A percentile compares a stretch with the other conserved stretches of the same genome.
phyloP scores from a whole-genome alignment of 1,284 basidiomycete genomes.

The Rhodotorula glutinis region DNA sequence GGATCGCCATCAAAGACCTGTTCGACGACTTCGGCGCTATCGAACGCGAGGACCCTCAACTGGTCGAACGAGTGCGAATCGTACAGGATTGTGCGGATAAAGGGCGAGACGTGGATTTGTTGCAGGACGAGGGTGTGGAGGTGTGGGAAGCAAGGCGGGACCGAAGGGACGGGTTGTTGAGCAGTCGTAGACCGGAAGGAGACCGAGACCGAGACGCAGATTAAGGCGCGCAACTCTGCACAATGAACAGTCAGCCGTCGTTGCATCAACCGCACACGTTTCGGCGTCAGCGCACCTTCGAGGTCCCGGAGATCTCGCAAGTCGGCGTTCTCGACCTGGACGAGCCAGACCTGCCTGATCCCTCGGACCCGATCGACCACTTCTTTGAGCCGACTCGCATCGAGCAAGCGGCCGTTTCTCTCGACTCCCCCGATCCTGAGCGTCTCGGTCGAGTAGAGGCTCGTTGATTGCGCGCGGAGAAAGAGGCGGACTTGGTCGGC shows the following conservation, averaged over 20 bases:
- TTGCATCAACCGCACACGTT: no score
- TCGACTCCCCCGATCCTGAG: neutral
- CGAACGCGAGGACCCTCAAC: constrained; percentile 1
- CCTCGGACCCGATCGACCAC: neutral
- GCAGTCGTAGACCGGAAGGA: neutral
- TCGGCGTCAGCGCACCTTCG: neutral
- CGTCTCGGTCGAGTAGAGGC: neutral
- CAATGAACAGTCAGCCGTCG: neutral
- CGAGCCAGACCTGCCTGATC: neutral
- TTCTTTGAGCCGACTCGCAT: neutral
- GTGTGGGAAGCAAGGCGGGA: neutral
- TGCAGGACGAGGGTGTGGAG: constrained; percentile 6
- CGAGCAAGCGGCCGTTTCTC: neutral
- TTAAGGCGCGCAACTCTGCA: constrained; percentile 7
- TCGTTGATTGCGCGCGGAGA: no score
- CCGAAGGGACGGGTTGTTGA: neutral
- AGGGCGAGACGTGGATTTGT: neutral
- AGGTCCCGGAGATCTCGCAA: neutral
- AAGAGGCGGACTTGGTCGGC: neutral
- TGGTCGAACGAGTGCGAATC: constrained; percentile 2
- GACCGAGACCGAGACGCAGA: constrained; percentile 2
- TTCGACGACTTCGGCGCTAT: constrained; percentile 5
- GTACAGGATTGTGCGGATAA: constrained; percentile 8
- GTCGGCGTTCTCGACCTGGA: neutral
- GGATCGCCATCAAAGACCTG: constrained; percentile 9